Conservation (phyloP, 2,329 filamentous ascomycete genomes). For the Coniochaeta prunicola region DNA sequence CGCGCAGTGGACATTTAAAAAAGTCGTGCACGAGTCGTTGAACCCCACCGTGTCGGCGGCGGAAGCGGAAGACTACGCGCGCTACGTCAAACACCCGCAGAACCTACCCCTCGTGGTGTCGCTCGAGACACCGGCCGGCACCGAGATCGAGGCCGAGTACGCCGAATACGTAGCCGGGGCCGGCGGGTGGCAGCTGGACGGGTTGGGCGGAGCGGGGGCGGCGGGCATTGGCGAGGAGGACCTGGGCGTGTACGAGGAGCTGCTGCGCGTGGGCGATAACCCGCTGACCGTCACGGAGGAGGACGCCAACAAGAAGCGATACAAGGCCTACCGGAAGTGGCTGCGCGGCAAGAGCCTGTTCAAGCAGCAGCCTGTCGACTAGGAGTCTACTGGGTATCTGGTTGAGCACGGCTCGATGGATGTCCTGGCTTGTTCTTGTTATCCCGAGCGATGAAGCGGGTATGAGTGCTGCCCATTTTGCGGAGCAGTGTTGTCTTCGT, state of each 20-base stretch:
- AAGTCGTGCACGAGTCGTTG: constrained; percentile 78
- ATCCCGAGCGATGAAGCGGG: background rate
- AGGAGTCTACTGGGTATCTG: constrained; percentile 16
- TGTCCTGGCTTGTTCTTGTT: background rate
- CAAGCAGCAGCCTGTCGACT: constrained; percentile 71
- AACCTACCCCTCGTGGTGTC: constrained; percentile 78
- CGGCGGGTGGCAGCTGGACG: constrained; percentile 56
- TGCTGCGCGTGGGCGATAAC: constrained; percentile 70
- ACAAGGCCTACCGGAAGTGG: constrained; percentile 96
- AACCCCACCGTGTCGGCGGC: constrained; percentile 71
- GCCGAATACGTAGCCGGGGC: constrained; percentile 72
- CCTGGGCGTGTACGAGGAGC: constrained; percentile 69
- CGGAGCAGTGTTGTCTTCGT: background rate
- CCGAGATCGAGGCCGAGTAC: constrained; percentile 58
- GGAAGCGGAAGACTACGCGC: constrained; percentile 79
- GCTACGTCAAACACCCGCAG: constrained; percentile 84
- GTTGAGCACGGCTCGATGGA: background rate
- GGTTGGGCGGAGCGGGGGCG: constrained; percentile 32
- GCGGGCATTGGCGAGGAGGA: constrained; percentile 46
- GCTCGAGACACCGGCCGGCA: constrained; percentile 48
- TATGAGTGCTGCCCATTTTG: background rate
- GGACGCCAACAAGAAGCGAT: constrained; percentile 84
- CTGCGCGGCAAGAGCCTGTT: constrained; percentile 90
- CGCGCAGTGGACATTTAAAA: constrained; percentile 81
- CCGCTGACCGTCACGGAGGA: constrained; percentile 83